phyloP scores from a whole-genome alignment of 1,284 basidiomycete genomes.

The Hemileia vastatrix region DNA sequence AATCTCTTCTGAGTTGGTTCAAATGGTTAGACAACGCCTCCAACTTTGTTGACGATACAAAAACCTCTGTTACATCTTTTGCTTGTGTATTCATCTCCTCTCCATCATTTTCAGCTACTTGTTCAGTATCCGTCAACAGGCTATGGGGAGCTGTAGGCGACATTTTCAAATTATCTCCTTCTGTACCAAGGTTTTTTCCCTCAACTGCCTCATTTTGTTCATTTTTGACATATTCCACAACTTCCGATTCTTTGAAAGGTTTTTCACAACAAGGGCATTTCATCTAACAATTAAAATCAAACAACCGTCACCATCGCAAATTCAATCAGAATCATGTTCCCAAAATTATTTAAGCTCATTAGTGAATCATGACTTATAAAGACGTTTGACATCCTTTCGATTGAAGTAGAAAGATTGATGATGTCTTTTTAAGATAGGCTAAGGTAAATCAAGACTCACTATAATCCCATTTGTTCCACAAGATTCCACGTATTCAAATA shows the following conservation, averaged over 20 bases:
- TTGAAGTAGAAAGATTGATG: too few relatives aligned
- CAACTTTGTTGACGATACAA: slow-evolving; percentile 20
- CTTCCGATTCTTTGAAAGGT: slow-evolving; percentile 7
- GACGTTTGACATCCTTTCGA: too few relatives aligned
- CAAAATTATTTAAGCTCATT: too few relatives aligned
- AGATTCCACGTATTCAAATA: slow-evolving; percentile 16
- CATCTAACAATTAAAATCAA: not conserved
- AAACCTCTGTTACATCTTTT: slow-evolving; percentile 4
- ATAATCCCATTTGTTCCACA: slow-evolving; percentile 17
- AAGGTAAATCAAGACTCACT: not conserved
- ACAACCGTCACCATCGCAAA: not conserved
- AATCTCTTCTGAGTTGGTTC: slow-evolving; percentile 5
- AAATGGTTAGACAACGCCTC: slow-evolving; percentile 18
- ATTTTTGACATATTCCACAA: slow-evolving; percentile 13
- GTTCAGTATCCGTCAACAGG: too few relatives aligned
- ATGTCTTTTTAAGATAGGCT: too few relatives aligned
- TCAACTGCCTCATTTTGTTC: slow-evolving; percentile 1
- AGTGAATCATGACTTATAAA: too few relatives aligned
- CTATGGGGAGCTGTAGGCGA: too few relatives aligned
- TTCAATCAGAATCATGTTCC: too few relatives aligned
- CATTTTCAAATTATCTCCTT: not conserved
- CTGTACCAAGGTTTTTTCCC: not conserved
- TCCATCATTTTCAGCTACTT: not conserved
- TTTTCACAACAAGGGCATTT: slow-evolving; percentile 1
- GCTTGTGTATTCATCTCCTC: not conserved